Conservation (phyloP, 495 filamentous ascomycete genomes). For the Penicillium coprophilum region DNA sequence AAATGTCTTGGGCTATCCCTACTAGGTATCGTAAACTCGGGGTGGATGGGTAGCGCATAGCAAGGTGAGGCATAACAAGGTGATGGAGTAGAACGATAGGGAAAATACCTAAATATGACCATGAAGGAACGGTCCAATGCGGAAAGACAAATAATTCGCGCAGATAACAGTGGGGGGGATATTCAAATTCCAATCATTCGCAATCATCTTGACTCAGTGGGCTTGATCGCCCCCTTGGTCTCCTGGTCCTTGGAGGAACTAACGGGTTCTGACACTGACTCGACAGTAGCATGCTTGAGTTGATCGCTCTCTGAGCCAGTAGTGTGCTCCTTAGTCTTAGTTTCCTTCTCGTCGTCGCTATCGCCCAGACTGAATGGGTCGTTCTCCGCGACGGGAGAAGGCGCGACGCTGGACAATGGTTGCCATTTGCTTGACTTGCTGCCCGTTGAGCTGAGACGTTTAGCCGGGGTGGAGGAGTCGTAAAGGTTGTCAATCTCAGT, state of each 20-base stretch:
- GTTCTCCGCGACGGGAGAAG: constrained; percentile 82
- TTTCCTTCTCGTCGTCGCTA: constrained; percentile 90
- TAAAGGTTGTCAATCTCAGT: constrained; percentile 83
- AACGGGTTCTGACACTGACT: constrained; percentile 45
- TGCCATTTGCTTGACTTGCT: constrained; percentile 93
- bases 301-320: constrained; percentile 66
- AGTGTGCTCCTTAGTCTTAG: constrained; percentile 61
- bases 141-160: neutral
- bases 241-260: constrained; percentile 25
- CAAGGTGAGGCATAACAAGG: neutral
- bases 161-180: constrained; percentile 6
- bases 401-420: constrained; percentile 82
- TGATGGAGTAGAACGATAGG: neutral
- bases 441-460: constrained; percentile 39
- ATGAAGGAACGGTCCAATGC: neutral
- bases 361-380: constrained; percentile 97
- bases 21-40: constrained; percentile 17
- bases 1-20: constrained; percentile 8
- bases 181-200: constrained; percentile 9
- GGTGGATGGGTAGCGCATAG: constrained; percentile 1
- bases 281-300: constrained; percentile 68
- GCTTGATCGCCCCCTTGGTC: constrained; percentile 30
- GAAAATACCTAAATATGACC: neutral
- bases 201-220: constrained; percentile 33
- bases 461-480: constrained; percentile 55